These are phyloP conservation scores for Pseudognaphalium luteoalbum DNA, from an alignment of 129 eudicot species.

Conservation along the genomic window DNA sequence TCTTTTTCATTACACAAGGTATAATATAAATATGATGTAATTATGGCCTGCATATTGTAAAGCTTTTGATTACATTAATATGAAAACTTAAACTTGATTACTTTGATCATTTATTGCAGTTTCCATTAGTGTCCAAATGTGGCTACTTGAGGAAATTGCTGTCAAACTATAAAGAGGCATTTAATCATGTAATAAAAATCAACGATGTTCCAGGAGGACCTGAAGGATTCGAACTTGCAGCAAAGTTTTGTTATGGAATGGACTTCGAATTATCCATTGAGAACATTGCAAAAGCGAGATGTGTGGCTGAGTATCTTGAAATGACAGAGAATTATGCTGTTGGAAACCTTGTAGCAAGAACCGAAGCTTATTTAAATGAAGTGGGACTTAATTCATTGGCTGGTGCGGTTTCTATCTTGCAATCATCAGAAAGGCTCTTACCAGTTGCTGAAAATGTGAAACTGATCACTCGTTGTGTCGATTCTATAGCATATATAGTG, in stretches of 20 bases:
- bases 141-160: slow-evolving; percentile 72
- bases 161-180: slow-evolving; percentile 46
- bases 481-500: slow-evolving; percentile 65
- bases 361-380: slow-evolving; percentile 76
- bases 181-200: slow-evolving; percentile 47
- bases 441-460: slow-evolving; percentile 71
- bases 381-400: slow-evolving; percentile 67
- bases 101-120: slow-evolving; percentile 39
- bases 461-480: slow-evolving; percentile 73
- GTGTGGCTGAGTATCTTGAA: slow-evolving; percentile 89
- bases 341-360: slow-evolving; percentile 65
- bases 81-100: not conserved
- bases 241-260: slow-evolving; percentile 89
- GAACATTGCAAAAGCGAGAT: slow-evolving; percentile 77
- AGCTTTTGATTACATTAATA: not conserved
- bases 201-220: slow-evolving; percentile 83
- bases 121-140: slow-evolving; percentile 82
- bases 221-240: slow-evolving; percentile 85
- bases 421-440: slow-evolving; percentile 59
- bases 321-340: slow-evolving; percentile 85
- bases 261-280: slow-evolving; percentile 70
- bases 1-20: slow-evolving; percentile 94
- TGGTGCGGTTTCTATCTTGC: slow-evolving; percentile 60
- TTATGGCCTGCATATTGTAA: slow-evolving; percentile 4
- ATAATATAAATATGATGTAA: not conserved